phyloP scores from a whole-genome alignment of 2,329 filamentous ascomycete species.

The Ceratocystis alfenasii region DNA sequence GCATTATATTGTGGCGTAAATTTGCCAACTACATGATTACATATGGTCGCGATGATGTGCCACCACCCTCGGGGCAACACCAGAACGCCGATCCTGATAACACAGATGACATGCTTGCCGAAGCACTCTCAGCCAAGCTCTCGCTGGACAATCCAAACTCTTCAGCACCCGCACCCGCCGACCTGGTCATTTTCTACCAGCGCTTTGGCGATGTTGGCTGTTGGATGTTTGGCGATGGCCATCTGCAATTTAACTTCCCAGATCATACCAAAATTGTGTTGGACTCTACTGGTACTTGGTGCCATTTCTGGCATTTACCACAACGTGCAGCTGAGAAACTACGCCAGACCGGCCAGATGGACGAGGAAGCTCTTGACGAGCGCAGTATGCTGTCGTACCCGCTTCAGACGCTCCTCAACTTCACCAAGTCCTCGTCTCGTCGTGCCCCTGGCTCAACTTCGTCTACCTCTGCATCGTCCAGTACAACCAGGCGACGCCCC shows the following conservation, averaged over 20 bases:
- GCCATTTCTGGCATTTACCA: constrained; percentile 66
- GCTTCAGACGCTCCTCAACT: constrained; percentile 61
- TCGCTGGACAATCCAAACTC: constrained; percentile 14
- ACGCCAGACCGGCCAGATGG: constrained; percentile 51
- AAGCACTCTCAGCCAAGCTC: constrained; percentile 15
- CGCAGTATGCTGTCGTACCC: constrained; percentile 61
- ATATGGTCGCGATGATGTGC: constrained; percentile 57
- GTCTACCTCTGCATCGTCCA: constrained; percentile 31
- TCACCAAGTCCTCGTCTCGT: constrained; percentile 38
- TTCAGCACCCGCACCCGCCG: constrained; percentile 29
- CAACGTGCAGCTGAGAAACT: constrained; percentile 57
- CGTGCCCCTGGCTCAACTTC: constrained; percentile 23
- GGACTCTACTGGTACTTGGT: constrained; percentile 60
- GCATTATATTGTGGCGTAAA: constrained; percentile 58
- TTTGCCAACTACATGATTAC: constrained; percentile 64
- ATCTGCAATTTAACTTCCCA: constrained; percentile 74
- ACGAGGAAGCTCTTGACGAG: constrained; percentile 56
- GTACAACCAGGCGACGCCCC: constrained; percentile 40
- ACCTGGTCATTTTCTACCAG: constrained; percentile 70
- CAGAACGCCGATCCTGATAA: constrained; percentile 10
- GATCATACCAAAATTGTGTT: constrained; percentile 79
- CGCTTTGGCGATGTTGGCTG: constrained; percentile 68
- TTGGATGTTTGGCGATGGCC: constrained; percentile 71
- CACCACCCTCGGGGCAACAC: constrained; percentile 27
- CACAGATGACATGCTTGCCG: constrained; percentile 18